phyloP scores from a whole-genome alignment of 768 basidiomycete genomes.

The Hydnum rufescens region DNA sequence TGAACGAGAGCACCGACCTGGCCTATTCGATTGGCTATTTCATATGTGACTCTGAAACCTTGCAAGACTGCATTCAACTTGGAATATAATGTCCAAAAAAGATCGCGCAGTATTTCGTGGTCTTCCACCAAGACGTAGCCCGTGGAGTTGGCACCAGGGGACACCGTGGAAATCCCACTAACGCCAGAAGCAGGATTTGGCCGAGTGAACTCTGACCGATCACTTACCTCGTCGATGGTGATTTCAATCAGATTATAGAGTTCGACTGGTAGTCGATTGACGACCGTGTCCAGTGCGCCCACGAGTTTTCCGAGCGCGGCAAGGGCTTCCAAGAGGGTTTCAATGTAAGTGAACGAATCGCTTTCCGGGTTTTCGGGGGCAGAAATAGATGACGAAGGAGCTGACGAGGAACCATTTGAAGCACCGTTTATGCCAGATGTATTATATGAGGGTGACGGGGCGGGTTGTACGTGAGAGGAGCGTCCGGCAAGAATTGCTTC shows the following conservation, averaged over 20 bases:
- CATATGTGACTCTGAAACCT: constrained; percentile 73
- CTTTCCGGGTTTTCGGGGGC: constrained; percentile 51
- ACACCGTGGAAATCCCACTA: constrained; percentile 11
- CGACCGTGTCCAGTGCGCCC: constrained; percentile 58
- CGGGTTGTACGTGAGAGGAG: not conserved
- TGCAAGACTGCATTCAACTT: constrained; percentile 89
- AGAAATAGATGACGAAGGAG: constrained; percentile 3
- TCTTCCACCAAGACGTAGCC: constrained; percentile 30
- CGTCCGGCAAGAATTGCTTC: not conserved
- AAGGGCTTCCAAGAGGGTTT: constrained; percentile 80
- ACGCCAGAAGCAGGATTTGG: constrained; percentile 22
- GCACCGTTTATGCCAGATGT: not conserved
- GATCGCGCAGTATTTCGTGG: constrained; percentile 69
- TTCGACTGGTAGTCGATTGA: constrained; percentile 68
- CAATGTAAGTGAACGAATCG: constrained; percentile 86
- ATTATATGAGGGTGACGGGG: not conserved
- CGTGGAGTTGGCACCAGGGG: constrained; percentile 27
- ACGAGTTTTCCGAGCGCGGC: constrained; percentile 80
- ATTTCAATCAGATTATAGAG: constrained; percentile 67
- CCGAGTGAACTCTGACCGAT: constrained; percentile 50
- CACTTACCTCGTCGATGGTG: constrained; percentile 81
- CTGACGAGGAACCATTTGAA: not conserved
- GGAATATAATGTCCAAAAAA: constrained; percentile 95
- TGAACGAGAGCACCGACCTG: constrained; percentile 30
- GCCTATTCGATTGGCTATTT: constrained; percentile 78